phyloP scores from a whole-genome alignment of 768 basidiomycete genomes.

The Boletellus ananas region DNA sequence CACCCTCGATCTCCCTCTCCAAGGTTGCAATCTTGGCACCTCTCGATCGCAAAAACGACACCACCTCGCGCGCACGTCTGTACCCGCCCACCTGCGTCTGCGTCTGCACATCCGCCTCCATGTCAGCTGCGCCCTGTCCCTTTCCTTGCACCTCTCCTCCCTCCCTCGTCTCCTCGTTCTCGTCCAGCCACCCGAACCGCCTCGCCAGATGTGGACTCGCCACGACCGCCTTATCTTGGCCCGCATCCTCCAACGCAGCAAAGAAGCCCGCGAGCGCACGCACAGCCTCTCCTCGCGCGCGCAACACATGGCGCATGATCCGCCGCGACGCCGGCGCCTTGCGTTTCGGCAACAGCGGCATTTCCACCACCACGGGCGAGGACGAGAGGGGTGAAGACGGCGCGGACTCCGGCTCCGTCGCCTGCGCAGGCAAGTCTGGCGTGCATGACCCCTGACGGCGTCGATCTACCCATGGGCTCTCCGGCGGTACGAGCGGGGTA shows the following conservation, averaged over 20 bases:
- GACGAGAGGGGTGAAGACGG: too few relatives aligned
- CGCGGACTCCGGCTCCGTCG: constrained; percentile 24
- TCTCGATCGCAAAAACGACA: constrained; percentile 60
- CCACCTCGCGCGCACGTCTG: constrained; percentile 67
- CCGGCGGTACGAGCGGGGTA: constrained; percentile 58
- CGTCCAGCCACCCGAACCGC: constrained; percentile 39
- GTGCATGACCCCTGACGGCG: constrained; percentile 37
- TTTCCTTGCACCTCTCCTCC: too few relatives aligned
- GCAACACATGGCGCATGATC: constrained; percentile 84
- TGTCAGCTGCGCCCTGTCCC: too few relatives aligned
- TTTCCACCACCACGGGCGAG: constrained; percentile 8
- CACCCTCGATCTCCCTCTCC: constrained; percentile 45
- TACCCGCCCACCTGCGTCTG: constrained; percentile 40
- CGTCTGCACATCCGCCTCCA: neutral
- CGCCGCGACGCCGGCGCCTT: constrained; percentile 70
- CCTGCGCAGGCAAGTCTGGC: constrained; percentile 20
- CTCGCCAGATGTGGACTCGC: constrained; percentile 47
- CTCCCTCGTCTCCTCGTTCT: constrained; percentile 14
- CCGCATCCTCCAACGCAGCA: constrained; percentile 52
- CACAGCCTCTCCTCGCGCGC: constrained; percentile 80
- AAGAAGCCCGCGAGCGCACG: constrained; percentile 73
- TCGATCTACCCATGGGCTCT: constrained; percentile 68
- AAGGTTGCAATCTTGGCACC: constrained; percentile 69
- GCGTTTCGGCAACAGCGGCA: constrained; percentile 31
- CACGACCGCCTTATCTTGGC: constrained; percentile 45